Conservation (phyloP, 2,329 filamentous ascomycete genomes). For the Furcasterigmium furcatum region DNA sequence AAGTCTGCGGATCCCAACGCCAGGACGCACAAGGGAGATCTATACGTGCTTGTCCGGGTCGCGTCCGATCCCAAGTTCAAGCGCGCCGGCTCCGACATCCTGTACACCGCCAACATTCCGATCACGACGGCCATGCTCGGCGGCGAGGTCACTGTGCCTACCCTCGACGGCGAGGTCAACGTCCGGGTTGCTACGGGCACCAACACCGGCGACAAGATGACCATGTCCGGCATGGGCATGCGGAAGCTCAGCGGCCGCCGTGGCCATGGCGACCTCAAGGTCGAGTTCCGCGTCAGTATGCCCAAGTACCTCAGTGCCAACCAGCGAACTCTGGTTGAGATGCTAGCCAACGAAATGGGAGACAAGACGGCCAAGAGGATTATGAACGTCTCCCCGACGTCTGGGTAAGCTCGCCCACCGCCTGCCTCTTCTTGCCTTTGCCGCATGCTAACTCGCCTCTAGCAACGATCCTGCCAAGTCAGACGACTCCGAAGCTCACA, state of each 20-base stretch:
- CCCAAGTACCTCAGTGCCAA: constrained; percentile 91
- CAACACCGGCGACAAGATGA: constrained; percentile 87
- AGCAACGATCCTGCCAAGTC: constrained; percentile 8
- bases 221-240: constrained; percentile 90
- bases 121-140: constrained; percentile 91
- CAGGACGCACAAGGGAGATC: constrained; percentile 73
- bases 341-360: constrained; percentile 93
- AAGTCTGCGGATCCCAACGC: constrained; percentile 59
- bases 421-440: neutral
- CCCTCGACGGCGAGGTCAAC: constrained; percentile 84
- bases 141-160: constrained; percentile 85
- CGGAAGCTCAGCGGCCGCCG: constrained; percentile 71
- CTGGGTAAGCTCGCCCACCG: constrained; percentile 36
- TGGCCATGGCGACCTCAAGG: constrained; percentile 76
- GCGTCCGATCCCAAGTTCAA: constrained; percentile 88
- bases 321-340: constrained; percentile 89
- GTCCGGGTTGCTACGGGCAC: constrained; percentile 91
- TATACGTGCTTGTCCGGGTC: constrained; percentile 88
- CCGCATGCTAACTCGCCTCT: neutral
- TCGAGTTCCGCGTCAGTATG: constrained; percentile 94
- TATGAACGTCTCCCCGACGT: constrained; percentile 69
- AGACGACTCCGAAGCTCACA: constrained; percentile 50
- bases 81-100: constrained; percentile 81
- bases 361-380: constrained; percentile 89
- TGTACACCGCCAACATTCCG: constrained; percentile 88